phyloP scores from a whole-genome alignment of 441 rosid genomes.

The Gossypium gossypioides region DNA sequence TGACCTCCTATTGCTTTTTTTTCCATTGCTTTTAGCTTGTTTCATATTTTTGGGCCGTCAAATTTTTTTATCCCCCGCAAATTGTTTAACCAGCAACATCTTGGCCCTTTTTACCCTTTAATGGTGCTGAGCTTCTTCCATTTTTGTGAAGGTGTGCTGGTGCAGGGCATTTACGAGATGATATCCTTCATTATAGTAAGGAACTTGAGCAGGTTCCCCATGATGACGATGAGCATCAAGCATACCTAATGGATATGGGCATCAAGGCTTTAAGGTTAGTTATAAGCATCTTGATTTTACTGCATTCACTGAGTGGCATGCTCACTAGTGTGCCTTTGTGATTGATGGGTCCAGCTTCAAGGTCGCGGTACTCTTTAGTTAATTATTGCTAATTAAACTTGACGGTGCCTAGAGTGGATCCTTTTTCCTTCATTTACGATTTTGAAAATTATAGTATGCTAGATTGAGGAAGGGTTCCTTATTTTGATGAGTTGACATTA shows the following conservation, averaged over 20 bases:
- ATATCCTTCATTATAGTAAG: constrained; percentile 58
- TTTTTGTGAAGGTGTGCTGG: constrained; percentile 62
- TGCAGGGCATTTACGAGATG: constrained; percentile 87
- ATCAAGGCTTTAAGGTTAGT: constrained; percentile 81
- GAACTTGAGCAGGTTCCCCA: constrained; percentile 46
- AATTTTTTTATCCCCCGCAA: neutral
- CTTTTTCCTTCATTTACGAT: neutral
- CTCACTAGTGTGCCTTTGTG: neutral
- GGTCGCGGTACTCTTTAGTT: neutral
- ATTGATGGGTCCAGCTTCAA: neutral
- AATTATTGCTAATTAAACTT: neutral
- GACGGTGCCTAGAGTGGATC: neutral
- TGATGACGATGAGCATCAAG: constrained; percentile 56
- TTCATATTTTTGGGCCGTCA: neutral
- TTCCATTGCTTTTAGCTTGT: neutral
- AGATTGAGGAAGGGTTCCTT: neutral
- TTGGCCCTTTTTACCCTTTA: neutral
- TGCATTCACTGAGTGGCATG: neutral
- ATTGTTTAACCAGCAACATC: neutral
- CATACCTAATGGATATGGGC: constrained; percentile 71
- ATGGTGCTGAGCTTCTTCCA: constrained; percentile 19
- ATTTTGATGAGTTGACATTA: neutral
- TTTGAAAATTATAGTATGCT: neutral
- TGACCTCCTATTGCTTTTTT: neutral
- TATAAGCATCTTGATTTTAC: constrained; percentile 6